Conservation (phyloP, 2,329 filamentous ascomycete species). For the Bretziella fagacearum region DNA sequence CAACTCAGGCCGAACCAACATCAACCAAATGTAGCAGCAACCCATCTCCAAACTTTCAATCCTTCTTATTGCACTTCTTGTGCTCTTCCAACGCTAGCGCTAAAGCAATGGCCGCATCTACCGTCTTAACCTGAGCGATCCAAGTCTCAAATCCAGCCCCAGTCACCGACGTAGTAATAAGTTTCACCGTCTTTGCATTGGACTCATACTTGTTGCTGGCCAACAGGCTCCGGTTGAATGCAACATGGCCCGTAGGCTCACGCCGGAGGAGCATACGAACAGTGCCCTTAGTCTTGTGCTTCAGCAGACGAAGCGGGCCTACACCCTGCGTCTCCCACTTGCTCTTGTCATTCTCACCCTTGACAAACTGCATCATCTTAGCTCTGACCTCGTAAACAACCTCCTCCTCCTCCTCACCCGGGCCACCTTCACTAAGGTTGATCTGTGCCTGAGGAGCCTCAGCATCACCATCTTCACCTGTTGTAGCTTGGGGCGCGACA, state of each 20-base stretch:
- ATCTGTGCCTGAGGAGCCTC: slow-evolving; percentile 48
- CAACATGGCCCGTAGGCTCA: slow-evolving; percentile 57
- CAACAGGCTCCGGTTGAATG: slow-evolving; percentile 53
- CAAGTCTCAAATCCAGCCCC: slow-evolving; percentile 49
- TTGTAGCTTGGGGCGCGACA: not conserved
- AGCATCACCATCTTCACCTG: slow-evolving; percentile 31
- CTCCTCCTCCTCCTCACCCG: slow-evolving; percentile 57
- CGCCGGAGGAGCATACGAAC: slow-evolving; percentile 54
- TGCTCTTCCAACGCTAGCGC: slow-evolving; percentile 34
- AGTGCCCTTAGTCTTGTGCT: slow-evolving; percentile 50
- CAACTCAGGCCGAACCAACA: not conserved
- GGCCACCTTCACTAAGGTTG: slow-evolving; percentile 47
- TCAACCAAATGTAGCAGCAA: not conserved
- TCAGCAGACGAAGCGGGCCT: slow-evolving; percentile 54
- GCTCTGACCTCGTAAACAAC: slow-evolving; percentile 53
- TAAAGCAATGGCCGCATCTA: slow-evolving; percentile 37
- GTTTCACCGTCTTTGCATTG: slow-evolving; percentile 42
- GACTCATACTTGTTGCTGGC: slow-evolving; percentile 45
- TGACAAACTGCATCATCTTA: slow-evolving; percentile 48
- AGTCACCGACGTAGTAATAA: slow-evolving; percentile 39
- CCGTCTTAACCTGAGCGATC: slow-evolving; percentile 54
- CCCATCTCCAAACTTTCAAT: not conserved
- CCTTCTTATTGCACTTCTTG: slow-evolving; percentile 39
- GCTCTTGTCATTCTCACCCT: slow-evolving; percentile 29
- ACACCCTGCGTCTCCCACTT: slow-evolving; percentile 55